Base-by-base conservation (phyloP, 495 filamentous ascomycete genomes). In the Talaromyces nanjingensis region DNA sequence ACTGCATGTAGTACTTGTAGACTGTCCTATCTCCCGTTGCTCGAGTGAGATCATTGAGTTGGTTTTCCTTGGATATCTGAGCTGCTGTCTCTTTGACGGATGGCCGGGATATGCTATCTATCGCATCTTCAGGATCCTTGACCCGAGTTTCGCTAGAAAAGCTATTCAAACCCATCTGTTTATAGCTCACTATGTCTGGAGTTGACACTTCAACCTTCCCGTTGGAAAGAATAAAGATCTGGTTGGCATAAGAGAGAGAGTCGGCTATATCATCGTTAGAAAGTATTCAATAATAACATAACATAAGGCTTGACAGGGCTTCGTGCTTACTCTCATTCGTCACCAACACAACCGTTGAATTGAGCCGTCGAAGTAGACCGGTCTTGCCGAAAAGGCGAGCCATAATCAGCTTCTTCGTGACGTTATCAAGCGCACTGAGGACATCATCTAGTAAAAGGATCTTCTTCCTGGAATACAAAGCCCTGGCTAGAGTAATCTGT, bases 351-450 rank as follows among this genome's bases (percentile, higher is more conserved):
- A 49, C 45, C 45, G 45, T 20, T 18, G 45, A 49, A 49, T 49
- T 49, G 45, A 49, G 45, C 45, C 22, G 45, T n/a, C 45, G 45
- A 18, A 88, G 69, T 4, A 89, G 68, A 6, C 85, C 85, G 16
- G 81, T 69, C 14, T 64, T 66, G 4, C 84, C 81, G 27, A 89
- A 77, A 2, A 89, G 68, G 33, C 74, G 73, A 20, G 81, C 74
- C 63, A 87, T 88, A 1, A 89, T 81, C 16, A 80, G 74, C 6
- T 84, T 78, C 66, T 86, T 85, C 0, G 87, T 88, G 14, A 78
- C 75, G 0, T 77, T 71, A 68, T 89, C 87, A 8, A 89, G 74
- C 2, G 82, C 85, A 63, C 80, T 87, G 29, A 90, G 77, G 7
- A 85, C 75, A 66, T 90, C 83, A 63, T 87, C 85, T 2, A 87